These are phyloP conservation scores for Amanita jacksonii DNA, from an alignment of 768 basidiomycete genomes.

Conservation along the genomic window DNA sequence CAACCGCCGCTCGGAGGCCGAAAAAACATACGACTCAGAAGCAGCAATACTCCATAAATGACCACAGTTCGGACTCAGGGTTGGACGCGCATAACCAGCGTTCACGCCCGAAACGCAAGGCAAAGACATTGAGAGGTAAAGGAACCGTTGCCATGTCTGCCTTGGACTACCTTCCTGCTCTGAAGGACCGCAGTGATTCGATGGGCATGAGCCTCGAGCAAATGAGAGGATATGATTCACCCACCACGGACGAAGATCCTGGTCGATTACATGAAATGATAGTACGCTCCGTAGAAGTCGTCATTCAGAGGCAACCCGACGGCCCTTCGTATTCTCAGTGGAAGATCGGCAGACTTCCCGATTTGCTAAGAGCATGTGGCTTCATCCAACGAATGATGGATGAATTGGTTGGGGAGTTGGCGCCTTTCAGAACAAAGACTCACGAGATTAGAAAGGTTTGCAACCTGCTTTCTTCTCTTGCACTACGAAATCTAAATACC, in stretches of 20 bases:
- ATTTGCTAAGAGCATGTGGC: slow-evolving; percentile 38
- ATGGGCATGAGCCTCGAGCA: slow-evolving; percentile 4
- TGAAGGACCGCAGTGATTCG: slow-evolving; percentile 2
- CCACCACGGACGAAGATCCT: slow-evolving; percentile 22
- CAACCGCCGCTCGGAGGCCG: background rate
- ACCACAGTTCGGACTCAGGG: background rate
- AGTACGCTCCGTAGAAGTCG: slow-evolving; percentile 29
- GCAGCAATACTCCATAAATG: background rate
- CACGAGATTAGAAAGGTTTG: slow-evolving; percentile 39
- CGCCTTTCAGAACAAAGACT: slow-evolving; percentile 27
- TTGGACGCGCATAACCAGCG: background rate
- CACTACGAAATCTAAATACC: background rate
- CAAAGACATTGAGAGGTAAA: background rate
- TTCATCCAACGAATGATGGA: slow-evolving; percentile 44
- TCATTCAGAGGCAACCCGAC: slow-evolving; percentile 33
- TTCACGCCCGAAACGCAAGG: background rate
- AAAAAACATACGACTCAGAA: background rate
- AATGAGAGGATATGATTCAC: slow-evolving; percentile 20
- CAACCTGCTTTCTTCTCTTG: slow-evolving; percentile 6
- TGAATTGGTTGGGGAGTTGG: slow-evolving; percentile 30
- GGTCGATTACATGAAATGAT: slow-evolving; percentile 34
- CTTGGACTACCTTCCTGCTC: slow-evolving; percentile 4
- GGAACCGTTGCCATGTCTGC: slow-evolving; percentile 1
- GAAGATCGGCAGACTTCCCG: slow-evolving; percentile 12
- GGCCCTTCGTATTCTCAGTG: slow-evolving; percentile 36